Conservation (phyloP, 495 filamentous ascomycete genomes). For the Penicillium taxi region DNA sequence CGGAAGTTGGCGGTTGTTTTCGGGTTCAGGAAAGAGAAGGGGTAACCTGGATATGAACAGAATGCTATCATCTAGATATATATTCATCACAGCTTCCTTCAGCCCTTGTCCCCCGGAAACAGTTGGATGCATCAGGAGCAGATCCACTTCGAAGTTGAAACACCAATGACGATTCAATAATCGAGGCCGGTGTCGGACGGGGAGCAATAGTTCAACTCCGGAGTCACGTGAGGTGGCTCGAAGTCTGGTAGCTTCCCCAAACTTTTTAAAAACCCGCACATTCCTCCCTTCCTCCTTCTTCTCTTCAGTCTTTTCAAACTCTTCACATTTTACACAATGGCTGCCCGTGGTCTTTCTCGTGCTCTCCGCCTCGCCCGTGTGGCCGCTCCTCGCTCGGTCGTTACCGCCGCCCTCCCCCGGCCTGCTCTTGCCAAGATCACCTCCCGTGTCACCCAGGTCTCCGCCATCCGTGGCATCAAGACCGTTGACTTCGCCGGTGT, state of each 20-base stretch:
- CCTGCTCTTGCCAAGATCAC: slow-evolving; percentile 34
- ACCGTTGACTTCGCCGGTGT: slow-evolving; percentile 79
- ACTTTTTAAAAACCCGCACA: slow-evolving; percentile 13
- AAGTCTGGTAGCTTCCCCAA: slow-evolving; percentile 2
- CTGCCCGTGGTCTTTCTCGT: slow-evolving; percentile 73
- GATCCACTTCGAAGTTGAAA: too few species aligned
- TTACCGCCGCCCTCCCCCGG: slow-evolving; percentile 37
- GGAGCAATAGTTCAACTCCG: slow-evolving; percentile 33
- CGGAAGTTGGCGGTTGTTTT: neutral
- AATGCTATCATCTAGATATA: neutral
- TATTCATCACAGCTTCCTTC: too few species aligned
- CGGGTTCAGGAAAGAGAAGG: neutral
- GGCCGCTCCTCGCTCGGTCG: slow-evolving; percentile 49
- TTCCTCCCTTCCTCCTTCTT: slow-evolving; percentile 13
- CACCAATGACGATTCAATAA: too few species aligned
- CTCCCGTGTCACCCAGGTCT: slow-evolving; percentile 42
- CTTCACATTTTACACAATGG: slow-evolving; percentile 56
- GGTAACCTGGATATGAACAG: neutral
- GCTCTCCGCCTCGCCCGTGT: slow-evolving; percentile 72
- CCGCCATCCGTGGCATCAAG: slow-evolving; percentile 44
- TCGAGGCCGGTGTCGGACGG: slow-evolving; percentile 28
- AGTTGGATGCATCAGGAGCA: too few species aligned
- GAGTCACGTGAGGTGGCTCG: slow-evolving; percentile 19
- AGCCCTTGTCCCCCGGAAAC: too few species aligned
- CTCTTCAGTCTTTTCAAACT: slow-evolving; percentile 14